A percentile compares a stretch with the other conserved stretches of the same genome.
phyloP scores from a whole-genome alignment of 805 yeast genomes.

The Yarrowia deformans region DNA sequence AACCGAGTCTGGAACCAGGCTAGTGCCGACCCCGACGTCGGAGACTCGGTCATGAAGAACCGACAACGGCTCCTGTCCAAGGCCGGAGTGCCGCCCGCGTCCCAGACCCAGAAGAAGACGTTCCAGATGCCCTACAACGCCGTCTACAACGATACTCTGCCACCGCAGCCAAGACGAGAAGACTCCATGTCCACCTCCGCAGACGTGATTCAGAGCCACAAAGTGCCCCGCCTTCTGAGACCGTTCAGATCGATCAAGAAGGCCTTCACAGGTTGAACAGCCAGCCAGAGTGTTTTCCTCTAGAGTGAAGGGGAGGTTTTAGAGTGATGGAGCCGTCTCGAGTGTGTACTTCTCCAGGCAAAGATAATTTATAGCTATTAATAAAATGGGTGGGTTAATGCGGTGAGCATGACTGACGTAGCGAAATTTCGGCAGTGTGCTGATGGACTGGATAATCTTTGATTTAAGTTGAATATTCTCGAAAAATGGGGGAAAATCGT shows the following conservation, averaged over 20 bases:
- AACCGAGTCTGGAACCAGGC: conserved; percentile 37
- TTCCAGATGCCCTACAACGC: conserved; percentile 36
- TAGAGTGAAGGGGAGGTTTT: not conserved
- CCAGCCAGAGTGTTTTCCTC: conserved; percentile 8
- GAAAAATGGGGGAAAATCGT: too few relatives aligned
- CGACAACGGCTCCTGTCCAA: conserved; percentile 14
- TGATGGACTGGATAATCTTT: too few relatives aligned
- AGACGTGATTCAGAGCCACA: conserved; percentile 32
- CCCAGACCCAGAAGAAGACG: conserved; percentile 2
- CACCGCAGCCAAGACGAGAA: conserved; percentile 6
- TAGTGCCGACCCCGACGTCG: conserved; percentile 17
- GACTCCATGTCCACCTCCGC: conserved; percentile 9
- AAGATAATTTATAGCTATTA: conserved; percentile 17
- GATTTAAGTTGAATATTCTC: too few relatives aligned
- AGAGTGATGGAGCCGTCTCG: too few relatives aligned
- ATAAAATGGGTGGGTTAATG: too few relatives aligned
- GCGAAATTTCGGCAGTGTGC: too few relatives aligned
- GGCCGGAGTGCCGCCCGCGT: not conserved
- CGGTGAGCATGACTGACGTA: too few relatives aligned
- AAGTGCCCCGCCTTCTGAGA: conserved; percentile 24
- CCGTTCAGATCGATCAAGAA: conserved; percentile 26
- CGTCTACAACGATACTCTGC: conserved; percentile 10
- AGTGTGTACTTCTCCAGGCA: not conserved
- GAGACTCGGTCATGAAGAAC: conserved; percentile 18
- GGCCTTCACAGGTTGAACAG: conserved; percentile 6